phyloP scores from a whole-genome alignment of 2,329 filamentous ascomycete genomes.

The Nothophoma quercina region DNA sequence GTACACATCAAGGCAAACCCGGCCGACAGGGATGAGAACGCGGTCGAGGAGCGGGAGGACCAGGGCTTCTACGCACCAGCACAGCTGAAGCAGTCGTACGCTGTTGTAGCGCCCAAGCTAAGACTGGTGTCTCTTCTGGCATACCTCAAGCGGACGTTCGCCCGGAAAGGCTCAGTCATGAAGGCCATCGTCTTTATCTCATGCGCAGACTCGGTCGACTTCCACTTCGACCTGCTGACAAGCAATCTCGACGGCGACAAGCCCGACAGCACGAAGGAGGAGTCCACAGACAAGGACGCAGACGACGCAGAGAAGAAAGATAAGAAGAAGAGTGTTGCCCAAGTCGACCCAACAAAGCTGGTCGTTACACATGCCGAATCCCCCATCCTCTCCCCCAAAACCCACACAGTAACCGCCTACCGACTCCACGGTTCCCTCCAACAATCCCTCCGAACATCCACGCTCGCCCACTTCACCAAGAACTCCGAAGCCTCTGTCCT shows the following conservation, averaged over 20 bases:
- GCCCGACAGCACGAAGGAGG: slow-evolving; percentile 31
- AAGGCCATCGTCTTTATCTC: slow-evolving; percentile 97
- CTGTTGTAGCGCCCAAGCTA: slow-evolving; percentile 86
- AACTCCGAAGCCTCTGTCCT: slow-evolving; percentile 80
- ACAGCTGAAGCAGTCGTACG: slow-evolving; percentile 91
- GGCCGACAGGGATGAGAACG: slow-evolving; percentile 59
- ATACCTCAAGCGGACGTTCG: slow-evolving; percentile 85
- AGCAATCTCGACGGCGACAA: slow-evolving; percentile 44
- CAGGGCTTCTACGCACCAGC: slow-evolving; percentile 80
- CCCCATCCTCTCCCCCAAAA: slow-evolving; percentile 74
- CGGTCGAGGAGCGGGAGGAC: slow-evolving; percentile 54
- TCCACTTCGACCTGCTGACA: slow-evolving; percentile 86
- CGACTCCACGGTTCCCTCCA: slow-evolving; percentile 91
- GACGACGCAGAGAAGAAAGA: slow-evolving; percentile 25
- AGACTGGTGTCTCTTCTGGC: slow-evolving; percentile 87
- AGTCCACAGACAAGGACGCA: slow-evolving; percentile 33
- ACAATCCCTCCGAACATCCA: slow-evolving; percentile 86
- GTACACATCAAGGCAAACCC: slow-evolving; percentile 79
- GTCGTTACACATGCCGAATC: slow-evolving; percentile 70
- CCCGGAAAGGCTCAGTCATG: slow-evolving; percentile 88
- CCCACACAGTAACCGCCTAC: slow-evolving; percentile 81
- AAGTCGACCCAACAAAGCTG: slow-evolving; percentile 52
- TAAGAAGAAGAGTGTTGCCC: slow-evolving; percentile 47
- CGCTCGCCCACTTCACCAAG: slow-evolving; percentile 79
- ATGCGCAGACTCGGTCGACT: slow-evolving; percentile 95